Evolutionary conservation across 768 basidiomycete species (phyloP), one percentile per base, ranked within the genome.

Genomic region (Boletus rubropictus): DNA sequence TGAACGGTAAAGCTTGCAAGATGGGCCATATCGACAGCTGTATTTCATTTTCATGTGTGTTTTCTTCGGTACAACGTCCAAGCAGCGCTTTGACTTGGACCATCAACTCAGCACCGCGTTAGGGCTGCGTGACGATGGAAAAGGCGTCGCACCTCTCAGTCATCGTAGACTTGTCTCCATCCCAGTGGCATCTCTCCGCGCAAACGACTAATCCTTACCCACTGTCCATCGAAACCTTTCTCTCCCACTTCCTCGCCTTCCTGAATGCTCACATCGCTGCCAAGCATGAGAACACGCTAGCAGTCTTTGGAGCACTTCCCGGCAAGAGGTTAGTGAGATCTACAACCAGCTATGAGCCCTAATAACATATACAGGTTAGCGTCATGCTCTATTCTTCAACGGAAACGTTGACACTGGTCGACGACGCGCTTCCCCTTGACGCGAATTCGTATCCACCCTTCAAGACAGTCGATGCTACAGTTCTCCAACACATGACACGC

Each of bases 191-290:
- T 56, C 71, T 81, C 44, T 82, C 86, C 22, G 77, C 80, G 1
- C 65, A 72, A 36, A 57, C 75, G 3, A 58, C 69, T 31, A 78
- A 77, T 42, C 48, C 68, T 3, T 69, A 76, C 55, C 74, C 81
- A 0, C 68, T 97, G 11, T 63, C 83, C 2, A 76, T 97, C 36
- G 69, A 77, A 17, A 56, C 76, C 1, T 96, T 97, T 62, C 73
- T 97, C 38, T 81, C 89, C 3, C 88, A 92, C 58, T 72, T 96
- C 22, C 78, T 97, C 48, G 84, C 88, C 25, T 95, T 97, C 60
- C 72, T 95, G 59, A 98, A 99, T 61, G 80, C 92, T 3, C 93
- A 98, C 68, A 78, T 98, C 50, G 93, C 93, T 2, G 78, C 81
- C 52, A 81, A 85, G 54, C 86, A 93, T 69, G 93, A 95, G 64